phyloP scores from a whole-genome alignment of 106 monocot genomes.

The Dendrobium officinale region DNA sequence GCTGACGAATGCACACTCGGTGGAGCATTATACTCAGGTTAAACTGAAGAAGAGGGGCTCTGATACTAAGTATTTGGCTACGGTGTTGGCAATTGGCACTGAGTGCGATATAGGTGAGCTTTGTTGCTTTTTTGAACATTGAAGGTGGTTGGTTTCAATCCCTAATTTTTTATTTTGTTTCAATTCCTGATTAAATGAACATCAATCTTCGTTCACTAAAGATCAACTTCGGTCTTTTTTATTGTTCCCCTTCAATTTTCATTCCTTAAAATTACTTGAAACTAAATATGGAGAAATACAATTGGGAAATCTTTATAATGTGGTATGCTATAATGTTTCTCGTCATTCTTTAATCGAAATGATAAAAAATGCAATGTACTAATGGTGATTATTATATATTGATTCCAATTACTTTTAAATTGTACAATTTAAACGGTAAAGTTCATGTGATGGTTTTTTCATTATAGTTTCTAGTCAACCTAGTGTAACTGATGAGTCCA shows the following conservation, averaged over 20 bases:
- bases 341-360: no score
- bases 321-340: no score
- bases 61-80: constrained; percentile 89
- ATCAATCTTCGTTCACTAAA: background rate
- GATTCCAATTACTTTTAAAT: background rate
- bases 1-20: constrained; percentile 94
- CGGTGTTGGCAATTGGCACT: constrained; percentile 86
- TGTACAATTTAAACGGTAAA: background rate
- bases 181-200: background rate
- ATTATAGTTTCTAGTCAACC: background rate
- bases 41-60: constrained; percentile 98
- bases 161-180: background rate
- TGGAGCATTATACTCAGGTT: constrained; percentile 95
- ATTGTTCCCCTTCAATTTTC: no score
- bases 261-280: no score
- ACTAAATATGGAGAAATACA: no score
- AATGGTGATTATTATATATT: no score
- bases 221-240: no score
- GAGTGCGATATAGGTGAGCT: constrained; percentile 87
- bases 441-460: background rate
- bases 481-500: background rate
- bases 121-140: background rate
- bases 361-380: no score
- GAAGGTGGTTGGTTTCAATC: background rate
- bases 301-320: no score